Evolutionary conservation across 1,139 yeast genomes (phyloP), one percentile per base, ranked within the genome.

Genomic region (Candida pseudocylindracea): DNA sequence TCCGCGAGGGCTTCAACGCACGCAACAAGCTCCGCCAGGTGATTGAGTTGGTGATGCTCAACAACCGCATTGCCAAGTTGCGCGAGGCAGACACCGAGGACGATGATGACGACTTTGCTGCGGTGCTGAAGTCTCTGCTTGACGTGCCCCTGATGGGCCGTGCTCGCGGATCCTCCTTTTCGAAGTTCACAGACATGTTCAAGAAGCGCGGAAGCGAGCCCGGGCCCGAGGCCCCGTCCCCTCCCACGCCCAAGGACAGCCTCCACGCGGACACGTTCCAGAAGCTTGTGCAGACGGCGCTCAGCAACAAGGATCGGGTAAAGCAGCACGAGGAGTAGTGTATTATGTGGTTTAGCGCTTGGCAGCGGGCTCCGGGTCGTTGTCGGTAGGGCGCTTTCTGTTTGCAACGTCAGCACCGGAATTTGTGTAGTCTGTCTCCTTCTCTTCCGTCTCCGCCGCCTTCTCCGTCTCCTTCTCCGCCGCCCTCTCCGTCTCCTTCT

Each of bases 21-120:
- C 79, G 78, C 47, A 65, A 68, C 48, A 83, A 78, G 51, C 74
- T 88, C 55, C 69, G 72, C 47, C 81, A 78, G 45, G 96, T 92
- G 28, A 75, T 81, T 41, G 91, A 76, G 48, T 62, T 79, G 45
- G 83, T 81, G 34, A 69, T 69, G 42, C 63, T 81, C 50, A 67
- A 73, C 44, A 79, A 80, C 51, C 63, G 78, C 46, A 71, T 81
- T 48, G 60, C 65, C 44, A 70, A 72, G 37, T 63, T 81, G 48
- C 71, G 72, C 49, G 55, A 51, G 35, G 42, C 60, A 37, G 69
- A 45, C 55, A 53, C 63, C 32, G 69, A 60, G 3, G 69, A 59
- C 34, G 72, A 64, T 42, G 72, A 66, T 38, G 74, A 43, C 34
- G 73, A 64, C 41, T 59, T 60, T 35, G 55, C 60, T 37, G 44